These are phyloP conservation scores for Cercospora zeina DNA, from an alignment of 2,329 filamentous ascomycete species.

Conservation along the genomic window DNA sequence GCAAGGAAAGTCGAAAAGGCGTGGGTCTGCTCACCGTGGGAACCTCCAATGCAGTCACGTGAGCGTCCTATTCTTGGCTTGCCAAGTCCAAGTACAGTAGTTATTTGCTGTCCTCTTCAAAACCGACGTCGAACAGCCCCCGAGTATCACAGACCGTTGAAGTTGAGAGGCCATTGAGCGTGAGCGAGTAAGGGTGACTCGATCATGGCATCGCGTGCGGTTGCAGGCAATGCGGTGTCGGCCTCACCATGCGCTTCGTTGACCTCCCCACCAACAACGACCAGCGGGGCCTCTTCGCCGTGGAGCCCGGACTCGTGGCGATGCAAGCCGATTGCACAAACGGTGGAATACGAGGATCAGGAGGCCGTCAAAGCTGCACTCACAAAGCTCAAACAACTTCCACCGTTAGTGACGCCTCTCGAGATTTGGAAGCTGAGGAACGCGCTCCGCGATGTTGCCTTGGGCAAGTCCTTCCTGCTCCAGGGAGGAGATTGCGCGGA, in stretches of 20 bases:
- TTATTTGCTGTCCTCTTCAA: not conserved
- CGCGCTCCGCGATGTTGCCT: slow-evolving; percentile 78
- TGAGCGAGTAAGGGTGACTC: not conserved
- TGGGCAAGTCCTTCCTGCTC: slow-evolving; percentile 87
- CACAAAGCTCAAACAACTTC: slow-evolving; percentile 65
- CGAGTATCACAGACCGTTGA: too few relatives aligned
- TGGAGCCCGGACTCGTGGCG: slow-evolving; percentile 72
- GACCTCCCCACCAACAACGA: not conserved
- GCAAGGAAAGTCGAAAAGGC: not conserved
- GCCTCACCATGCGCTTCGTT: not conserved
- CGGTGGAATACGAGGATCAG: slow-evolving; percentile 67
- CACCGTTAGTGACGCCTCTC: slow-evolving; percentile 74
- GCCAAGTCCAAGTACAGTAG: not conserved
- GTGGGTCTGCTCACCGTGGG: not conserved
- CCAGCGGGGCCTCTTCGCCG: slow-evolving; percentile 11
- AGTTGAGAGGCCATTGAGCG: not conserved
- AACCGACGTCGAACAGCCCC: not conserved
- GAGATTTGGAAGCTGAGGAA: slow-evolving; percentile 80
- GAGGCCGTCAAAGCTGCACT: slow-evolving; percentile 61
- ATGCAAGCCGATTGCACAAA: slow-evolving; percentile 75
- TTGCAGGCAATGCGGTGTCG: slow-evolving; percentile 6
- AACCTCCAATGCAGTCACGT: too few relatives aligned
- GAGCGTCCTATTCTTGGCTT: not conserved
- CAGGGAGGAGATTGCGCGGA: slow-evolving; percentile 98
- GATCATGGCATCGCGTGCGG: slow-evolving; percentile 8